Percentiles rank a stretch among this genome's conserved stretches.
phyloP scores from a whole-genome alignment of 352 stramenopile genomes.

The Pythium rhizo-oryzae region DNA sequence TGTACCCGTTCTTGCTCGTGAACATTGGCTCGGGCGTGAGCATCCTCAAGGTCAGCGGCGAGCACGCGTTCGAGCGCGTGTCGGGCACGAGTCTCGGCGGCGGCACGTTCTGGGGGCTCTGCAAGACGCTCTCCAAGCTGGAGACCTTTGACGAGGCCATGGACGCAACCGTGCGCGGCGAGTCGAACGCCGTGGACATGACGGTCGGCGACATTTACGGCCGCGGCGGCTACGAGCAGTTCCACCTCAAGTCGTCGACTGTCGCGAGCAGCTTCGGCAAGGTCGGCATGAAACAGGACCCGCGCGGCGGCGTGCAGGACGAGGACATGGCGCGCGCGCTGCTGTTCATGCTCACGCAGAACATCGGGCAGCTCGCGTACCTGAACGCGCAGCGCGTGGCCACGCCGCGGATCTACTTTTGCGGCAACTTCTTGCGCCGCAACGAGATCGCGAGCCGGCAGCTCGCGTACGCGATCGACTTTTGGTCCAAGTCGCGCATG shows the following conservation, averaged over 20 bases:
- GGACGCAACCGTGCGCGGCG: constrained; percentile 61
- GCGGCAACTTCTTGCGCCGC: constrained; percentile 96
- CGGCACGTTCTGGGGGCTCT: constrained; percentile 97
- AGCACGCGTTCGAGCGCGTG: constrained; percentile 93
- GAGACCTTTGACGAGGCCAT: constrained; percentile 79
- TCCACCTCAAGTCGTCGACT: constrained; percentile 79
- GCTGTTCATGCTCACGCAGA: constrained; percentile 99
- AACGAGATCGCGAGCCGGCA: constrained; percentile 93
- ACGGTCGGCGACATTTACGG: constrained; percentile 99
- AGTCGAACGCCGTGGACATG: constrained; percentile 92
- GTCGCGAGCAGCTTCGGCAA: constrained; percentile 99
- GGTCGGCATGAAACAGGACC: constrained; percentile 53
- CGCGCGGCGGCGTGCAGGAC: constrained; percentile 60
- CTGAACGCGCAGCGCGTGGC: constrained; percentile 94
- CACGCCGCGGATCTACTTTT: constrained; percentile 95
- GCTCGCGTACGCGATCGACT: constrained; percentile 95
- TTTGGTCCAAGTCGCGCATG: constrained; percentile 95
- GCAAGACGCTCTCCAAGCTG: constrained; percentile 90
- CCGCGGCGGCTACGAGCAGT: constrained; percentile 82
- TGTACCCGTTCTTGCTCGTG: constrained; percentile 97
- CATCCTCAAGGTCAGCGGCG: constrained; percentile 93
- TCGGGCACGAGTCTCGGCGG: constrained; percentile 97
- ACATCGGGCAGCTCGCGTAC: constrained; percentile 96
- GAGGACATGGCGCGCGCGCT: constrained; percentile 94
- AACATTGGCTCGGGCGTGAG: constrained; percentile 98